A percentile compares a stretch with the other conserved stretches of the same genome.
Evolutionary conservation across 345 rosid genomes (phyloP).

Genomic region (Linum trigynum): DNA sequence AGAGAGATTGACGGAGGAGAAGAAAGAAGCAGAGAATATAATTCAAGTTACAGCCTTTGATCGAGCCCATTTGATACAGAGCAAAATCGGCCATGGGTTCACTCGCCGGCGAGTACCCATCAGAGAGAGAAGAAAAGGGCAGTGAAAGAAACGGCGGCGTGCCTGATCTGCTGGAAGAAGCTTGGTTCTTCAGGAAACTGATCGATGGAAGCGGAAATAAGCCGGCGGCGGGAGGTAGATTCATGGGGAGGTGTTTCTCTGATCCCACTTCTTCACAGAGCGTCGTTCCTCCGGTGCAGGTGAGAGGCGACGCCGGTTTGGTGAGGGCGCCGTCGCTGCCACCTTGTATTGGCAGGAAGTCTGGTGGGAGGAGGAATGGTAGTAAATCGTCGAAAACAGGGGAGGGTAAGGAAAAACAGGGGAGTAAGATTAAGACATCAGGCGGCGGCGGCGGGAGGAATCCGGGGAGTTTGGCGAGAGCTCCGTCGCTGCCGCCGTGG

Average conservation of each 20-base stretch:
- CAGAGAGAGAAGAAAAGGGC: background rate
- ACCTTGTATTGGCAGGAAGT: background rate
- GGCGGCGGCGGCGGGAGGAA: background rate
- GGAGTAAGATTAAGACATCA: background rate
- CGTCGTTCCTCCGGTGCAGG: background rate
- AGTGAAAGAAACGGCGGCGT: background rate
- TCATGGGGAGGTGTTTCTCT: background rate
- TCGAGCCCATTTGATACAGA: too few relatives aligned
- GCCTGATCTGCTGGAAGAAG: background rate
- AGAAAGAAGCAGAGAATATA: too few relatives aligned
- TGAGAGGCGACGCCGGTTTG: background rate
- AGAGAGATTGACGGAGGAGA: too few relatives aligned
- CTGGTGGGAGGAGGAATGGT: background rate
- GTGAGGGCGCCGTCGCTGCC: background rate
- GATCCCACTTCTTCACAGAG: background rate
- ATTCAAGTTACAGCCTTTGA: background rate
- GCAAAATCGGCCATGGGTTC: background rate
- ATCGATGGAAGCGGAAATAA: background rate
- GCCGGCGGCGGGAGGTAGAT: background rate
- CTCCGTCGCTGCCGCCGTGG: background rate
- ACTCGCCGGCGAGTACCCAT: background rate
- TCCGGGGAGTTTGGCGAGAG: background rate
- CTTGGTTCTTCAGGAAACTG: background rate
- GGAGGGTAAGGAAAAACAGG: background rate
- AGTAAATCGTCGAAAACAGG: background rate